These are phyloP conservation scores for Chrysoporthe deuterocubensis DNA, from an alignment of 2,329 filamentous ascomycete species.

Conservation along the genomic window DNA sequence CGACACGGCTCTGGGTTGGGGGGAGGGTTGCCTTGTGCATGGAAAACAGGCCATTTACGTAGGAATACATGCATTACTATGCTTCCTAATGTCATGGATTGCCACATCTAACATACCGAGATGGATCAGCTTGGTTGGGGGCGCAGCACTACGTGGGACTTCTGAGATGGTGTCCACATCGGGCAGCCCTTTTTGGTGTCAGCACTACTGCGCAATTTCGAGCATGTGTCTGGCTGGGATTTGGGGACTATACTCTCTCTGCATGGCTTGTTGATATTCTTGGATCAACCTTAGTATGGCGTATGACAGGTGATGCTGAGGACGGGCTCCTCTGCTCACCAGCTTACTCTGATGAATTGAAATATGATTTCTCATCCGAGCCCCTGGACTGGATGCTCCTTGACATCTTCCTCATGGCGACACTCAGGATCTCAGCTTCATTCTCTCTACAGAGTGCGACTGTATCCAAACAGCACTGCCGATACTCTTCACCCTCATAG, in stretches of 20 bases:
- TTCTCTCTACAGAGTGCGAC: not conserved
- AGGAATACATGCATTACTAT: not conserved
- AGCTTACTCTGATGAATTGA: not conserved
- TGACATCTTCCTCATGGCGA: not conserved
- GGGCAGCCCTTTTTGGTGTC: conserved; percentile 2
- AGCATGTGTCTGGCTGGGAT: not conserved
- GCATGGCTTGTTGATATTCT: conserved; percentile 22
- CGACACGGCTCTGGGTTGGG: not conserved
- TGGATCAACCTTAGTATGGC: not conserved
- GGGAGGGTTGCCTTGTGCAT: not conserved
- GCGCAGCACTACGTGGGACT: not conserved
- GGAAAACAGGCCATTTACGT: not conserved
- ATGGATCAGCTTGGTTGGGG: not conserved
- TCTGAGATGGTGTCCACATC: not conserved
- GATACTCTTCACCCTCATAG: not conserved
- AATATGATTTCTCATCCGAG: not conserved
- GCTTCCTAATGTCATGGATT: not conserved
- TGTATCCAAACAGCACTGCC: not conserved
- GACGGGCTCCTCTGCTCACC: not conserved
- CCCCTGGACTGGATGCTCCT: not conserved
- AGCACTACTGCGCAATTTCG: conserved; percentile 20
- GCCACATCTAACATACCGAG: not conserved
- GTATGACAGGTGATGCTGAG: conserved; percentile 4
- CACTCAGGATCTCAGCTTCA: not conserved
- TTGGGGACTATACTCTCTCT: conserved; percentile 1